Base-by-base conservation (phyloP, 2,329 filamentous ascomycete genomes). In the Cercospora zeina region DNA sequence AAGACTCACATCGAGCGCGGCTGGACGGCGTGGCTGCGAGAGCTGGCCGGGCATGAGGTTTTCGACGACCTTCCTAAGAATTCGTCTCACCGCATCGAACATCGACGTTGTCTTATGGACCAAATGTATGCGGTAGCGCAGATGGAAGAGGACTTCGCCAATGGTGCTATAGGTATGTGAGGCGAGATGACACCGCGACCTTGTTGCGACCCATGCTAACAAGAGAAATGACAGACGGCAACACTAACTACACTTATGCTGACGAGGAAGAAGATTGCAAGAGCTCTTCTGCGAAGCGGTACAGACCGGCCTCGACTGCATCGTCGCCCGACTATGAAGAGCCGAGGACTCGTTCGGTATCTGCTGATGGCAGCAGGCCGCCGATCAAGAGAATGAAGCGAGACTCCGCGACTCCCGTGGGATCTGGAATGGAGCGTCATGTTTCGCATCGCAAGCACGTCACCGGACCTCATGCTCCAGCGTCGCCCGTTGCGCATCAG, bases 21-120 rank as follows among this genome's bases (percentile, higher is more conserved):
- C 31, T 74, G 72, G 72, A 73, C 72, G 10, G 66, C 65, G 2
- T 73, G 73, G 56, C 62, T 74, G 3, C 61, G 60, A 42, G 68
- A 71, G 54, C 59, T 70, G 6, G 69, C 70, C 21, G 69, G 70
- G 7, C 57, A 59, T 4, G 64, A 64, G 11, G 63, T 68, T 21
- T 64, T 73, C n/a, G 68, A 73, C 16, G 70, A 72, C n/a, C 14
- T 70, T 19, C 67, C 67, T 1, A 66, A 66, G 10, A 67, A 67
- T 19, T 30, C 51, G n/a, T 50, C 64, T 9, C 58, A 65, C 31
- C 63, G 42, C 11, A 58, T 61, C 27, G 59, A 67, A 47, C 39
- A 54, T 37, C 61, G 61, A 16, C 60, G 60, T n/a, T 56, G 60
- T 53, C 54, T 68, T 3, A 57, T 68, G 61, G 8, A 30, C 11